These are phyloP conservation scores for Actinidia arguta DNA, from an alignment of 179 eudicot genomes.

Conservation along the genomic window DNA sequence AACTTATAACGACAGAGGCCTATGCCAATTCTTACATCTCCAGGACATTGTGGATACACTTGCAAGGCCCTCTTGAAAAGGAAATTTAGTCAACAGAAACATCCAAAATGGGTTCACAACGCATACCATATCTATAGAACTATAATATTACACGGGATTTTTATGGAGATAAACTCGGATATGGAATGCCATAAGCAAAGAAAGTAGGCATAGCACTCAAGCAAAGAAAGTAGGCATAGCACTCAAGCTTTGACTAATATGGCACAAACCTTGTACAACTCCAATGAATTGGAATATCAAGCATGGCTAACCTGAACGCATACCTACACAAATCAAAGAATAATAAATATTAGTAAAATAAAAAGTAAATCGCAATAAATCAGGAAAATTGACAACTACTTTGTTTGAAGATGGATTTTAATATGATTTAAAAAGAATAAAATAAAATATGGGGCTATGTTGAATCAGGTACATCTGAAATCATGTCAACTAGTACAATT, in stretches of 20 bases:
- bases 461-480: background rate
- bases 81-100: conserved; percentile 11
- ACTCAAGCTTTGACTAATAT: background rate
- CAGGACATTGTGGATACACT: conserved; percentile 89
- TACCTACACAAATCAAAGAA: conserved; percentile 59
- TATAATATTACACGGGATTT: background rate
- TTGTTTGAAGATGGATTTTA: background rate
- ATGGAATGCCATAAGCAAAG: conserved; percentile 5
- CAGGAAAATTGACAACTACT: background rate
- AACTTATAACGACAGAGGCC: conserved; percentile 90
- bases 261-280: conserved; percentile 82
- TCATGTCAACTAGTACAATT: background rate
- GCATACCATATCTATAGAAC: background rate
- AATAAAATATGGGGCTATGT: background rate
- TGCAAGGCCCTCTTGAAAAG: conserved; percentile 77
- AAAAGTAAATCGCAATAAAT: background rate
- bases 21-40: conserved; percentile 92
- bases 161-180: background rate
- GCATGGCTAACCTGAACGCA: conserved; percentile 92
- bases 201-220: conserved; percentile 13
- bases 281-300: conserved; percentile 81
- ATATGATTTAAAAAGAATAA: background rate
- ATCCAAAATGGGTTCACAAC: background rate
- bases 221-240: conserved; percentile 14
- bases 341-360: conserved; percentile 14